Base-by-base conservation (phyloP, 371 early-diverging fungal species). In the Chytridium lagenaria region DNA sequence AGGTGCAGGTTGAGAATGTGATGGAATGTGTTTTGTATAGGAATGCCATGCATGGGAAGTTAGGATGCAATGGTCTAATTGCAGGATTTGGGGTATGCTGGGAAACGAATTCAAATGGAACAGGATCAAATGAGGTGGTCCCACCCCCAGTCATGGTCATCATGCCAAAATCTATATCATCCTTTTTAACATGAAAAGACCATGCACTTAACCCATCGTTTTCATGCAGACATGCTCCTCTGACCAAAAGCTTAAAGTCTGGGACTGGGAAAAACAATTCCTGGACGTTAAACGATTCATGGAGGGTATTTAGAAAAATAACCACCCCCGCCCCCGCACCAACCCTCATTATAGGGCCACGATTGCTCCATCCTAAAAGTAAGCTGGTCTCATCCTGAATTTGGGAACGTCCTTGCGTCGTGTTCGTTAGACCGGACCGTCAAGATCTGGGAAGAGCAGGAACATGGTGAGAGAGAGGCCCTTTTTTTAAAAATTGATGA, bases 371-470 rank as follows among this genome's bases (percentile, higher is more conserved):
- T 96, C 22, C 78, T 95, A 19, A 92, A 90, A 76, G 92, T 93
- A 2, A 80, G 89, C 61, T 97, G 95, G 95, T 93, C 95, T 10
- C 92, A 94, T 83, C 97, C 98, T 7, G 96, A 96, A 77, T 96
- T 91, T 75, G 97, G 97, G 0, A 93, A 93, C 75, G 87, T 96
- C 2, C 85, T 98, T 70, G 97, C 97, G 0, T 91, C 94, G 12
- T 94, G 95, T 72, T 95, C 96, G 26, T 91, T 94, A 75, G 98
- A 98, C 80, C 85, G 95, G 33, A 90, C 91, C 28, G 93, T 96
- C 1, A 88, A 90, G 71, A 92, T 98, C 28, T 96, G 95, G 94
- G 94, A 95, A 75, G 96, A 96, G 78, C 89, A 90, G 63, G 90
- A 91, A 39, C 80, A 86, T 59, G 92, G 91, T 91, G 82, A 10